Evolutionary conservation across 2,329 filamentous ascomycete genomes (phyloP), one percentile per base, ranked within the genome.

Genomic region (Microsporum ferrugineum): DNA sequence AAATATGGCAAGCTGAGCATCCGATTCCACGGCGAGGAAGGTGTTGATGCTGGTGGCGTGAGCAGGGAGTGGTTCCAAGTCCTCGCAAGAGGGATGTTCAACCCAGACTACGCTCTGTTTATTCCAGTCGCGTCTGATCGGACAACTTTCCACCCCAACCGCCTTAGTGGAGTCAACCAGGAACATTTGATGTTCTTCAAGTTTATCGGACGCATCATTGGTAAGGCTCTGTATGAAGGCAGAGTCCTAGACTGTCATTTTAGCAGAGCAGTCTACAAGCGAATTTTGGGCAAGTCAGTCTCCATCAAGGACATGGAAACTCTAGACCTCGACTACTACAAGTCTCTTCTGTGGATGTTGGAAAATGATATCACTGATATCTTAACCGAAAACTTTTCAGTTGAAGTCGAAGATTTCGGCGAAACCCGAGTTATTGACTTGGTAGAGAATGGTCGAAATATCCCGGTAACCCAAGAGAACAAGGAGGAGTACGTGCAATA

Each of bases 251-350:
- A 99, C 74, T 99, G 94, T 75, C 95, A 97, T 80, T 99, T 99
- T 79, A 97, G 92, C 76, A 87, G 94, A 71, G 95, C 95, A 12
- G 92, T 99, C 58, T 99, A 99, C 82, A 97, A 97, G 79, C 88
- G 90, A 67, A 96, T 99, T 65, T 84, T 99, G 33, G 89, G 94
- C 71, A 95, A 95, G 73, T 85, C 89, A 2, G 92, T 97, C 45
- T 96, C 91, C 6, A 88, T 99, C 75, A 99, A 99, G 78, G 94
- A 99, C 70, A 97, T 99, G 91, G 94, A 99, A 75, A 96, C 91
- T 27, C 88, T 99, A 64, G 94, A 99, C 73, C 86, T 95, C 2
- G 92, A 99, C 70, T 99, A 99, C 78, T 96, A 97, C 84, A 99
- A 97, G 75, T 97, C 92, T 12, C 82, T 99, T 27, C 85, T 94